Conservation (phyloP, 192 early-diverging fungal species). For the Spizellomyces punctatus region DNA sequence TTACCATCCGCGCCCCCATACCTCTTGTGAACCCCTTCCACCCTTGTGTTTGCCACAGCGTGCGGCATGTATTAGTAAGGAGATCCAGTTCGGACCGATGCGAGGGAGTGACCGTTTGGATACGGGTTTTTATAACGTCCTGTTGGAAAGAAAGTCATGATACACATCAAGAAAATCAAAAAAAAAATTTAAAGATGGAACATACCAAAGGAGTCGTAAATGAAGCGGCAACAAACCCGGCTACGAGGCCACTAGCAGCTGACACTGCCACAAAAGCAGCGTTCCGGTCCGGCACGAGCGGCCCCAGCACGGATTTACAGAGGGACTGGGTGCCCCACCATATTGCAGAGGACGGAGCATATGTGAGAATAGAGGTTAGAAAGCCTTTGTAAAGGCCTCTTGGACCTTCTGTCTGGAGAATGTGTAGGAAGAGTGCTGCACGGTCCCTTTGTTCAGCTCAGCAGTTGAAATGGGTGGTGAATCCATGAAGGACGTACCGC, state of each 20-base stretch:
- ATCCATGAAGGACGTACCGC: too few species aligned
- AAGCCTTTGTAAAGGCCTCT: conserved; percentile 29
- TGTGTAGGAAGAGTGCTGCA: conserved; percentile 14
- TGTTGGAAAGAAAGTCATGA: conserved; percentile 18
- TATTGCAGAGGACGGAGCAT: conserved; percentile 25
- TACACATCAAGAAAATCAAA: conserved; percentile 6
- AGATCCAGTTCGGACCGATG: neutral
- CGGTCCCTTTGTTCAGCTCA: neutral
- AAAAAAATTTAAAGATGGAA: neutral
- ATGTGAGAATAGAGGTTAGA: conserved; percentile 23
- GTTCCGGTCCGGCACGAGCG: neutral
- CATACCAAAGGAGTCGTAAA: neutral
- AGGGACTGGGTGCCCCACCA: conserved; percentile 33
- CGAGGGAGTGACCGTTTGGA: conserved; percentile 6
- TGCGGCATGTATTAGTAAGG: neutral
- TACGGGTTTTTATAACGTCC: conserved; percentile 31
- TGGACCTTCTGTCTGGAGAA: conserved; percentile 20
- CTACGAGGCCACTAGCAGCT: neutral
- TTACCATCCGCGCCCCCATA: conserved; percentile 27
- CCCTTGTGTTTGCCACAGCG: conserved; percentile 1
- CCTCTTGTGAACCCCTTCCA: conserved; percentile 26
- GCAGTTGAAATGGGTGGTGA: too few species aligned
- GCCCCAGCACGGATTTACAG: conserved; percentile 5
- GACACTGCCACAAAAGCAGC: neutral
- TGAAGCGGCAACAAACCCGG: neutral